A percentile compares a stretch with the other conserved stretches of the same genome.
Evolutionary conservation across 179 eudicot genomes (phyloP).

Genomic region (Carnegiea gigantea): DNA sequence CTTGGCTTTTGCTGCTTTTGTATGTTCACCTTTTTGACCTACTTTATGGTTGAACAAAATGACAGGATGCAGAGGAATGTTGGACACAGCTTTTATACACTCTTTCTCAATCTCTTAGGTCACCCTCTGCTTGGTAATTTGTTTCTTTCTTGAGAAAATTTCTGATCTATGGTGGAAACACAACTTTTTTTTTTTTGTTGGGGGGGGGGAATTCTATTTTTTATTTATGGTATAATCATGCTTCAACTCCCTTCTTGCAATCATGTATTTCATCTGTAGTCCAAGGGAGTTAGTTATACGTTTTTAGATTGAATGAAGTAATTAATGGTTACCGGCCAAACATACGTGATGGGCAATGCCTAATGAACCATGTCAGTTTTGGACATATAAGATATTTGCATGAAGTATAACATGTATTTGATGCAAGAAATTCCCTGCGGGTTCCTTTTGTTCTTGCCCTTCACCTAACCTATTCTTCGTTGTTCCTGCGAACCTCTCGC

Average conservation of each 20-base stretch:
- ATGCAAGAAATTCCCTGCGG: neutral
- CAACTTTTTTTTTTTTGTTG: neutral
- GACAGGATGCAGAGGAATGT: slow-evolving; percentile 97
- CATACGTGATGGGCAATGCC: neutral
- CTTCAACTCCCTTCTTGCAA: neutral
- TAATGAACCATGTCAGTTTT: neutral
- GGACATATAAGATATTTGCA: neutral
- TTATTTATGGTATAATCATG: neutral
- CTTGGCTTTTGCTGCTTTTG: slow-evolving; percentile 13
- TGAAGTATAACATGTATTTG: neutral
- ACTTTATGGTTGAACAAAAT: slow-evolving; percentile 12
- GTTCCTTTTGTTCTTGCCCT: neutral
- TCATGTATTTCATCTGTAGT: neutral
- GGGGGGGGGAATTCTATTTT: neutral
- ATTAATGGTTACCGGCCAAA: neutral
- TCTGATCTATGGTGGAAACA: neutral
- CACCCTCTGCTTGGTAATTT: slow-evolving; percentile 60
- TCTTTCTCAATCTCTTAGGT: slow-evolving; percentile 69
- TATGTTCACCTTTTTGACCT: neutral
- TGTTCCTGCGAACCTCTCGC: neutral
- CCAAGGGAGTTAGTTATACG: neutral
- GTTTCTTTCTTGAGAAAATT: slow-evolving; percentile 5
- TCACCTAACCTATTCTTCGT: neutral
- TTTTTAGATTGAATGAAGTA: neutral
- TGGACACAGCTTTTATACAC: slow-evolving; percentile 90